Base-by-base conservation (phyloP, 2,329 filamentous ascomycete genomes). In the Dactylellina cionopaga region DNA sequence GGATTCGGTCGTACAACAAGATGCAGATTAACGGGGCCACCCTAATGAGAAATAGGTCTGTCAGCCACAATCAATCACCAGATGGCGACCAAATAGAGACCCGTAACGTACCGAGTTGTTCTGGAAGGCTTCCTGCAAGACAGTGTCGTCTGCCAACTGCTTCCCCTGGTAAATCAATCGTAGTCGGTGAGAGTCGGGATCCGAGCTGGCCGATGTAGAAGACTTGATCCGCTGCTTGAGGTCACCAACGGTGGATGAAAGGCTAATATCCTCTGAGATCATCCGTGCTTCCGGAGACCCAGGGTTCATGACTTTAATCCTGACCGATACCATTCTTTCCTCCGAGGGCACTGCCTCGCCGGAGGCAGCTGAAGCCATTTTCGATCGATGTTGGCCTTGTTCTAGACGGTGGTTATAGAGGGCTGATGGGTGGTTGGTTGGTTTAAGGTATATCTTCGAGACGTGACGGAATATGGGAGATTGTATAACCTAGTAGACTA, bases 161-260 rank as follows among this genome's bases (percentile, higher is more conserved):
- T 37, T 62, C 7, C 66, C 66, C 13, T 44, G 35, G 13, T 63
- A 64, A 17, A 71, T 71, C 7, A 71, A 37, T 11, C 66, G 41
- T 13, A 66, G 17, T 7, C 51, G 51, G 5, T 41, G 33, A 11
- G 52, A 35, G 31, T 46, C n/a, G 7, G 49, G n/a, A 10, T 44
- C 25, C n/a, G 66, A 49, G 2, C 24, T 11, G 9, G 37, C 55
- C 17, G 58, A 33, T 31, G 51, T 51, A 10, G 17, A 11, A 35
- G 33, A 15, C 19, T 52, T 47, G 15, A 64, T 63, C 22, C 54
- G 31, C 5, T 49, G 24, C 29, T 56, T 63, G 19, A 71, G 66
- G 31, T 62, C 51, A 22, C 31, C 33, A 35, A 71, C 56, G 4
- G 66, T 71, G 13, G 51, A 63, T 7, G 66, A 56, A 17, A 71